A percentile compares a stretch with the other conserved stretches of the same genome.
Evolutionary conservation across 2,329 filamentous ascomycete genomes (phyloP).

Genomic region (Bipolaris cookei): DNA sequence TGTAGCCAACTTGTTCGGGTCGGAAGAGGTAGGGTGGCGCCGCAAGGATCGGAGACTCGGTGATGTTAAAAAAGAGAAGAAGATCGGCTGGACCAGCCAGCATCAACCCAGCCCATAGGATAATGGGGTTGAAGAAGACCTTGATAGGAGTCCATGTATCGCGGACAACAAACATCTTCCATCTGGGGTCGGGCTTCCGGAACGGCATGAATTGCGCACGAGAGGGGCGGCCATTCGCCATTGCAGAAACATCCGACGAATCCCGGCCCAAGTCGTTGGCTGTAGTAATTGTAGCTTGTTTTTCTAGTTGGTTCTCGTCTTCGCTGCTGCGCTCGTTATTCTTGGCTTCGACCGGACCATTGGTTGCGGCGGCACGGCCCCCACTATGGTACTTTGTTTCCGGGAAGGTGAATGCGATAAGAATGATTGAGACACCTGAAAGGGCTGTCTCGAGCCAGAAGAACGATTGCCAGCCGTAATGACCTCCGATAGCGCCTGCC

Average conservation of each 20-base stretch:
- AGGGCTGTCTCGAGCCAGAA: conserved; percentile 55
- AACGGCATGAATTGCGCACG: conserved; percentile 49
- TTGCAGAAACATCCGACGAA: conserved; percentile 19
- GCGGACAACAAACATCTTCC: conserved; percentile 51
- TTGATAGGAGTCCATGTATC: conserved; percentile 51
- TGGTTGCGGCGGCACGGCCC: conserved; percentile 4
- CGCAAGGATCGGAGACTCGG: conserved; percentile 56
- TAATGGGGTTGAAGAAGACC: conserved; percentile 56
- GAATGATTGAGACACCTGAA: conserved; percentile 49
- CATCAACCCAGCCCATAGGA: conserved; percentile 47
- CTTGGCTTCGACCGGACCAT: neutral
- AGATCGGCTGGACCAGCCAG: conserved; percentile 49
- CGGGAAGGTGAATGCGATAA: conserved; percentile 51
- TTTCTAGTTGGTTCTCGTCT: conserved; percentile 32
- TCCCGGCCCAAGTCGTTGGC: conserved; percentile 34
- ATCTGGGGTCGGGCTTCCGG: conserved; percentile 48
- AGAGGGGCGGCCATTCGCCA: conserved; percentile 49
- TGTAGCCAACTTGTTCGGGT: conserved; percentile 55
- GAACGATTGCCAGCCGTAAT: conserved; percentile 55
- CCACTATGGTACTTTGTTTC: conserved; percentile 53
- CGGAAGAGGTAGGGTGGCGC: conserved; percentile 56
- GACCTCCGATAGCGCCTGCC: conserved; percentile 50
- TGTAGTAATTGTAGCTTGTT: conserved; percentile 29
- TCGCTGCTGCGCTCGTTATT: neutral
- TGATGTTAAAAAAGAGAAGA: conserved; percentile 60